Base-by-base conservation (phyloP, 2,329 filamentous ascomycete genomes). In the Calonectria pseudoreteaudii region DNA sequence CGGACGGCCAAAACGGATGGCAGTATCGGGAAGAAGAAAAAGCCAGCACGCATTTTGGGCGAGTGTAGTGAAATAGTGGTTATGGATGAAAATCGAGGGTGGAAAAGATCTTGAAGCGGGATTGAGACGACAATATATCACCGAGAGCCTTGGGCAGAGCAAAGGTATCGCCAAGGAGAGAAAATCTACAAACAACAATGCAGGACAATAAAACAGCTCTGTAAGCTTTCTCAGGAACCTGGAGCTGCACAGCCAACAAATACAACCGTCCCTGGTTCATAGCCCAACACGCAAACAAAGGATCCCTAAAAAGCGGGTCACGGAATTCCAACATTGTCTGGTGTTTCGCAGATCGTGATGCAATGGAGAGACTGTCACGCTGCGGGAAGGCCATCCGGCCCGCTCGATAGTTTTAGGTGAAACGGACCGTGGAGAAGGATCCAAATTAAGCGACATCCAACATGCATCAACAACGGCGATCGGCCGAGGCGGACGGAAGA, bases 261-360 rank as follows among this genome's bases (percentile, higher is more conserved):
- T 30, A 16, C 11, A 44, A 47, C 53, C 47, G 49, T 56, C 64
- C 68, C 64, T 62, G 34, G 31, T 36, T 65, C 72, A 52, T 60
- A 36, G 67, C n/a, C 69, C 71, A 76, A 79, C 75, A 74, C 71
- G 73, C 76, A 72, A 74, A 66, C 53, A 71, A 62, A 64, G 66
- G 47, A 69, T 67, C 53, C 13, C 56, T 16, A 23, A 76, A 76
- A 75, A 78, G 70, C 65, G 73, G 75, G 72, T 67, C 76, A 69
- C 41, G 47, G 56, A 47, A 71, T 70, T 66, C 49, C 64, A 30
- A 47, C 44, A 68, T 76, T 58, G 66, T 76, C 50, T 65, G 72
- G 76, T 74, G 60, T 65, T 47, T 47, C 64, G 76, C 73, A 73
- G 79, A 80, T 80, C 77, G 68, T 76, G 62, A 74, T 78, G 75